Evolutionary conservation across 352 stramenopile genomes (phyloP), one percentile per base, ranked within the genome.

Genomic region (Globisporangium rhizosaccharum): DNA sequence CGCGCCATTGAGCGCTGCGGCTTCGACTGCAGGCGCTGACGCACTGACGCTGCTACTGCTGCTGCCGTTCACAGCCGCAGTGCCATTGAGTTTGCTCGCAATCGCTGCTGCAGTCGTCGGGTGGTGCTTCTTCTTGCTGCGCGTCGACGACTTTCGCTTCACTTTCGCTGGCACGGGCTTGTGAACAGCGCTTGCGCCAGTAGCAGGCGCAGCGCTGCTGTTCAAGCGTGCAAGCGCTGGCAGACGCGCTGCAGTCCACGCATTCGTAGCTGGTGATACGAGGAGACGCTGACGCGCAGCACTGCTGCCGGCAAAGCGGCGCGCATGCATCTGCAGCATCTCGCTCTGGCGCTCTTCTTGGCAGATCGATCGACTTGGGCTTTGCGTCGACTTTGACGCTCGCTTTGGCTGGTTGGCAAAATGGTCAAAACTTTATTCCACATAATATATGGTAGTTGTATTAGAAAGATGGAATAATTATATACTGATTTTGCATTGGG

Each of bases 161-260:
- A 68, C 36, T 33, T 68, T 68, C 14, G 62, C 62, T 15, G 57
- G 62, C 36, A 68, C 52, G 2, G 62, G 62, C 37, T 68, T 68
- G 62, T 68, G 62, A 18, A 54, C 37, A 0, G 26, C 42, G 9
- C 44, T 44, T 15, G 46, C 44, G 33, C 30, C 36, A 25, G 54
- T 26, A 7, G 23, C 25, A 14, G 28, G 33, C 26, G 45, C 44
- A 15, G 56, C 23, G 7, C 39, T 65, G 52, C 59, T 65, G 51
- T 50, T 54, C 42, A 65, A 65, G 37, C 59, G 59, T 26, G 45
- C 49, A 17, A 63, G 41, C 28, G 51, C 11, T 62, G 46, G 41
- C 41, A 47, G 41, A 17, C 30, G 44, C 17, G 17, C 20, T 9
- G 44, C 9, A 47, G 33, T 45, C 18, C n/a, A 15, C 26, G 33